Conservation (phyloP, 345 rosid genomes). For the Moricandia arvensis region DNA sequence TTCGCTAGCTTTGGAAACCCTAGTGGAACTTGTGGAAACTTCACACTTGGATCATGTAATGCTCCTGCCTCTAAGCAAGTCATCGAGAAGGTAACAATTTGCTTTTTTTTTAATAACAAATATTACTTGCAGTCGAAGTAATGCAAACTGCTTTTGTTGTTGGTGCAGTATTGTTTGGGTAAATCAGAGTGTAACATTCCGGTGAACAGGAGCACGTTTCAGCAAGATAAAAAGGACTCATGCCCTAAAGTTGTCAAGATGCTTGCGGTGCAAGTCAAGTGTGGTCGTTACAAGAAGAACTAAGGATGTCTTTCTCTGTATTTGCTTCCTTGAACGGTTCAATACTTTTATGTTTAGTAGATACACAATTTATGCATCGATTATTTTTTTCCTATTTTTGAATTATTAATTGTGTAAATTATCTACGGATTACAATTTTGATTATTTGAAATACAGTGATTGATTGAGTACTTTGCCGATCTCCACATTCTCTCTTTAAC, state of each 20-base stretch:
- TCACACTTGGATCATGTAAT: constrained; percentile 51
- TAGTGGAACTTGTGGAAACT: constrained; percentile 64
- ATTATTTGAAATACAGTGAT: no score
- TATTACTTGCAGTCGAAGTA: constrained; percentile 5
- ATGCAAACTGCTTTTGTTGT: neutral
- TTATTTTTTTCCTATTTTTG: neutral
- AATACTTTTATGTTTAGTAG: constrained; percentile 1
- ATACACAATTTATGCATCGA: neutral
- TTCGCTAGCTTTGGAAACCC: constrained; percentile 89
- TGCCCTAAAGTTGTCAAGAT: constrained; percentile 27
- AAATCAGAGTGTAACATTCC: constrained; percentile 57
- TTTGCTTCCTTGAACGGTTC: constrained; percentile 2
- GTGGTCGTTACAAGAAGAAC: constrained; percentile 34
- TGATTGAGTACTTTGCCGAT: no score
- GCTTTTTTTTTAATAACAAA: neutral
- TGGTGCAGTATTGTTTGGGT: constrained; percentile 63
- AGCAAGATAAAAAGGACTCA: constrained; percentile 27
- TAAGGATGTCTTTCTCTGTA: neutral
- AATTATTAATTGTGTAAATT: no score
- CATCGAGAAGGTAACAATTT: constrained; percentile 54
- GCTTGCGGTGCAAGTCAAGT: constrained; percentile 40
- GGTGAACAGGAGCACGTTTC: constrained; percentile 42
- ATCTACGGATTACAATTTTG: no score
- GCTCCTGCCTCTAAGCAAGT: constrained; percentile 49
- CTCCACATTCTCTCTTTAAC: no score